Evolutionary conservation across 2,329 filamentous ascomycete species (phyloP), one percentile per base, ranked within the genome.

Genomic region (Neodidymelliopsis sp.): DNA sequence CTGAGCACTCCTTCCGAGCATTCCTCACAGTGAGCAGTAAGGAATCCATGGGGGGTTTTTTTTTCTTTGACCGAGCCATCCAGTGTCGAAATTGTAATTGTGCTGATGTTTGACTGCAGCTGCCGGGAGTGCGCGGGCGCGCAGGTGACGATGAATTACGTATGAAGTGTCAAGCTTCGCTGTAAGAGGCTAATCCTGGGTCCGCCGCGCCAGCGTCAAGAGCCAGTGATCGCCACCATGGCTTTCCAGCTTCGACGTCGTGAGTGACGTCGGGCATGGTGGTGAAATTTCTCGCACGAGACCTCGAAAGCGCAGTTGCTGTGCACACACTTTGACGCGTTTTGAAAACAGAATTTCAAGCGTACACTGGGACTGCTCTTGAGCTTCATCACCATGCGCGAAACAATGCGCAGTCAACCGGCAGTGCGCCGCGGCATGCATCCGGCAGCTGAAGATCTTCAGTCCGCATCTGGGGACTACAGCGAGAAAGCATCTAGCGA

Each of bases 71-170:
- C n/a, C n/a, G n/a, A n/a, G n/a, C n/a, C n/a, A n/a, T n/a, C n/a
- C n/a, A n/a, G n/a, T n/a, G n/a, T n/a, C n/a, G n/a, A n/a, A n/a
- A n/a, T n/a, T 15, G 10, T 10, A 22, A 6, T 18, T 9, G 6
- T 16, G 11, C 31, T 12, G 11, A 10, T 12, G 6, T 31, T 22
- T 13, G 10, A 19, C 29, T 23, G 33, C 18, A 33, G 16, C 10
- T n/a, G 5, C 18, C 39, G 39, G 34, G 13, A 28, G 12, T 13
- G 20, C 22, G 46, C 33, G 38, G 46, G 15, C 13, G 13, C 29
- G 23, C 40, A n/a, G 41, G 31, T 52, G 49, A 52, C 33, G 49
- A 34, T 16, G 10, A 9, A 48, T 52, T 52, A 52, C 49, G 49
- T 52, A 52, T 22, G 43, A 18, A 38, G 28, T 25, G 22, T 44